Evolutionary conservation across 2,329 filamentous ascomycete genomes (phyloP).

Genomic region (Hymenoscyphus albidus): DNA sequence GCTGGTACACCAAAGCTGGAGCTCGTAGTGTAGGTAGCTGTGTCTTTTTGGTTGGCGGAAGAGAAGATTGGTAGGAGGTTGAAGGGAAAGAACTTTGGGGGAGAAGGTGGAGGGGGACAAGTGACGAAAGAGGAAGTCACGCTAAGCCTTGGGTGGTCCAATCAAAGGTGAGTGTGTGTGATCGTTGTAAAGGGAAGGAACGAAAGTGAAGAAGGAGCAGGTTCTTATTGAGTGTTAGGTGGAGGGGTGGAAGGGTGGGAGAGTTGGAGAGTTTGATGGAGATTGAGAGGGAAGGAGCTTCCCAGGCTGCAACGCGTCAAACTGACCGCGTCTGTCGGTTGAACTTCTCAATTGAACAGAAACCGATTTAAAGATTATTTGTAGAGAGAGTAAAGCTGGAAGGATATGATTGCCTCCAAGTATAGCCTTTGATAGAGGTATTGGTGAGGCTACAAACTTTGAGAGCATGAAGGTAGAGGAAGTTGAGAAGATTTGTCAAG

Average conservation of each 20-base stretch:
- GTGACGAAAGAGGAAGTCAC: neutral
- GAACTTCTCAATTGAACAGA: neutral
- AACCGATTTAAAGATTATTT: neutral
- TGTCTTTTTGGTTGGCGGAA: neutral
- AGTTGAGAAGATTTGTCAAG: neutral
- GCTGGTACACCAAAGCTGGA: neutral
- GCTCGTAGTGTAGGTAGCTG: neutral
- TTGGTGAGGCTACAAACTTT: too few species aligned
- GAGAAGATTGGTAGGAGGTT: neutral
- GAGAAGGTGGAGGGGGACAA: neutral
- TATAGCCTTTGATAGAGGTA: neutral
- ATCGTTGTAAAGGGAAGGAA: neutral
- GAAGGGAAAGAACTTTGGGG: slow-evolving; percentile 4
- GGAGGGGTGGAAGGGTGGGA: too few species aligned
- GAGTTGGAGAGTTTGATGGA: neutral
- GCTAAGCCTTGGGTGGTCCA: neutral
- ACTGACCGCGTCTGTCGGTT: neutral
- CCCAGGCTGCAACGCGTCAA: neutral
- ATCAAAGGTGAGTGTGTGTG: neutral
- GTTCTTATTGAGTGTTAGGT: neutral
- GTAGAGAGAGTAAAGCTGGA: neutral
- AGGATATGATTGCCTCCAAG: neutral
- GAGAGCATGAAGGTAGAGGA: neutral
- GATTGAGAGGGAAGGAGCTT: neutral
- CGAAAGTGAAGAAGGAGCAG: neutral